Evolutionary conservation across 108 stramenopile species (phyloP).

Genomic region (Schizochytrium sp.): DNA sequence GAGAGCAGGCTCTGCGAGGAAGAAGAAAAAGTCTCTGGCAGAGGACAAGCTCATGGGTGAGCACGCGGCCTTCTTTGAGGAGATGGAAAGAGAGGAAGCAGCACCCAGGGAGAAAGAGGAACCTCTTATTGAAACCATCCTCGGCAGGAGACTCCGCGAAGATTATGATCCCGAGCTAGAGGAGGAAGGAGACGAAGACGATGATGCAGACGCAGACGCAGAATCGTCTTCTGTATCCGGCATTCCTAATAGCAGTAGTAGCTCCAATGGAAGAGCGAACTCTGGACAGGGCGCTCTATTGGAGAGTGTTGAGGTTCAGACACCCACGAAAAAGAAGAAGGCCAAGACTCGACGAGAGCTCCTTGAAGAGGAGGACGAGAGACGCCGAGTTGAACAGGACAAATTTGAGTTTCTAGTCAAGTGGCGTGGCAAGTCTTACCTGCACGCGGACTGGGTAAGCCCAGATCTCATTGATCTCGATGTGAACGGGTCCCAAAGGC

Average conservation of each 20-base stretch:
- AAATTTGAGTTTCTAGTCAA: slow-evolving; percentile 27
- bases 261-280: neutral
- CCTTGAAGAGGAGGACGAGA: slow-evolving; percentile 30
- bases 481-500: neutral
- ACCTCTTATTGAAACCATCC: slow-evolving; percentile 35
- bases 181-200: neutral
- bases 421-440: slow-evolving; percentile 51
- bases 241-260: too few relatives aligned
- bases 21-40: slow-evolving; percentile 37
- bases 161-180: slow-evolving; percentile 22
- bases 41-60: slow-evolving; percentile 44
- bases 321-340: neutral
- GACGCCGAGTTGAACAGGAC: slow-evolving; percentile 1
- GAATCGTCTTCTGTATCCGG: too few relatives aligned
- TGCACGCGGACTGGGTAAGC: slow-evolving; percentile 59
- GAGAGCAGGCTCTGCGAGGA: neutral
- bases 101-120: neutral
- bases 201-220: neutral
- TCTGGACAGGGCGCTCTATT: neutral
- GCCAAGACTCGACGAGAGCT: slow-evolving; percentile 21
- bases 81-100: slow-evolving; percentile 9
- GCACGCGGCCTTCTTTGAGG: slow-evolving; percentile 29
- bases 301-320: neutral
- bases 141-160: neutral
- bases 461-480: slow-evolving; percentile 14